Evolutionary conservation across 441 rosid species (phyloP), one percentile per base, ranked within the genome.

Genomic region (Metrosideros polymorpha): DNA sequence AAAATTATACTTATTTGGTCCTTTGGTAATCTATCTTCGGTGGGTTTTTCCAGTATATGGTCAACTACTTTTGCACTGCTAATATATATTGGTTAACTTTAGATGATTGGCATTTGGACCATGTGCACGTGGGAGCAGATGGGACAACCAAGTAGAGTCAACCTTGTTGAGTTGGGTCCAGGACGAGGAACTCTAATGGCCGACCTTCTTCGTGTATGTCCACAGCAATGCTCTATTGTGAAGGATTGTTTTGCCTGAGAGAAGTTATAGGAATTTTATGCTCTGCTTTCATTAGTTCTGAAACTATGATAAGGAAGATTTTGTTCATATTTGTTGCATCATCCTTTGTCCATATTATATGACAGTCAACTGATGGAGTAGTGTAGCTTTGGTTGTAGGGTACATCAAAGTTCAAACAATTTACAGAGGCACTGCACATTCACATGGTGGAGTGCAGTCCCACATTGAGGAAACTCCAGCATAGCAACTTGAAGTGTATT

Each of bases 361-460:
- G 45, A 39, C 47, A 5, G 49, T 71, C 79, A 83, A 30, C 59
- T 29, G 51, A 85, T 89, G 57, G 82, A 59, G 7, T 47, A 83
- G 79, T 76, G 86, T 63, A 71, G 71, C 66, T 91, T 83, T 84
- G 75, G 86, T 83, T 93, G 42, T 90, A 97, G 99, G 95, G 99
- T 83, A 91, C 92, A 25, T 94, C 98, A 61, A 97, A 94, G 91
- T 93, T 94, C 89, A 94, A 88, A 88, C 91, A 87, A 71, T 96
- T 97, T 89, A 95, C 94, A n/a, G 93, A 93, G 45, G 93, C 98
- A 0, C 91, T 97, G 93, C 93, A 96, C 76, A 85, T 96, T 84
- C 97, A 96, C 88, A 88, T 96, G 95, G 97, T 95, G 89, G 99
- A 97, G 86, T 96, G 98, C 84, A 97, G 99, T 91, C 99, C 99